Conservation (phyloP, 257 asterid genomes). For the Solanum chilense region DNA sequence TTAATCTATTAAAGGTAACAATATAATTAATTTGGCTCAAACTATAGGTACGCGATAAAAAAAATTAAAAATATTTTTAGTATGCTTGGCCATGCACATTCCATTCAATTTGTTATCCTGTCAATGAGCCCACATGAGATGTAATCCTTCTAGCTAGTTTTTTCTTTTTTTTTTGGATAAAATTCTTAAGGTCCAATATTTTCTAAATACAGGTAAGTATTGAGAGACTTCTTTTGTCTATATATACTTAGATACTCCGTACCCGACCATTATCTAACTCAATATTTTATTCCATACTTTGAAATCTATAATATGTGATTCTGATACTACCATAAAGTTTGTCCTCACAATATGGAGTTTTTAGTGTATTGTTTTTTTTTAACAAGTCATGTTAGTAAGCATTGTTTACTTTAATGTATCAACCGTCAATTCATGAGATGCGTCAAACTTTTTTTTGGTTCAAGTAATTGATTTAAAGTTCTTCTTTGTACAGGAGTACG, state of each 20-base stretch:
- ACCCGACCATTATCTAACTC: conserved; percentile 12
- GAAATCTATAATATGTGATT: background rate
- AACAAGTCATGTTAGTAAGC: background rate
- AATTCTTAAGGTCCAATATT: conserved; percentile 5
- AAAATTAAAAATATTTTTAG: background rate
- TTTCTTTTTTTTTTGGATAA: conserved; percentile 6
- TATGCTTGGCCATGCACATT: background rate
- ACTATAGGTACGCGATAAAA: background rate
- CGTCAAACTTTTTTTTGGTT: background rate
- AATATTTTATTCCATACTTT: conserved; percentile 13
- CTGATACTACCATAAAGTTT: background rate
- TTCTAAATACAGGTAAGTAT: background rate
- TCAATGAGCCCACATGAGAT: conserved; percentile 24
- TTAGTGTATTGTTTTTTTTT: too few species aligned
- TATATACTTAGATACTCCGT: conserved; percentile 16
- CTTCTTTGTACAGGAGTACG: background rate
- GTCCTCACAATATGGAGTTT: background rate
- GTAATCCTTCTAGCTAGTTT: conserved; percentile 3
- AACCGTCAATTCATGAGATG: background rate
- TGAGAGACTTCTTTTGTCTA: conserved; percentile 10
- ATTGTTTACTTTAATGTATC: background rate
- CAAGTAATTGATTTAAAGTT: background rate
- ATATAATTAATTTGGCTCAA: background rate
- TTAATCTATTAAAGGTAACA: conserved; percentile 13
- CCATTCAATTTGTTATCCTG: conserved; percentile 17